Conservation (phyloP, 139 green algal species). For the Zygnema cylindricum region DNA sequence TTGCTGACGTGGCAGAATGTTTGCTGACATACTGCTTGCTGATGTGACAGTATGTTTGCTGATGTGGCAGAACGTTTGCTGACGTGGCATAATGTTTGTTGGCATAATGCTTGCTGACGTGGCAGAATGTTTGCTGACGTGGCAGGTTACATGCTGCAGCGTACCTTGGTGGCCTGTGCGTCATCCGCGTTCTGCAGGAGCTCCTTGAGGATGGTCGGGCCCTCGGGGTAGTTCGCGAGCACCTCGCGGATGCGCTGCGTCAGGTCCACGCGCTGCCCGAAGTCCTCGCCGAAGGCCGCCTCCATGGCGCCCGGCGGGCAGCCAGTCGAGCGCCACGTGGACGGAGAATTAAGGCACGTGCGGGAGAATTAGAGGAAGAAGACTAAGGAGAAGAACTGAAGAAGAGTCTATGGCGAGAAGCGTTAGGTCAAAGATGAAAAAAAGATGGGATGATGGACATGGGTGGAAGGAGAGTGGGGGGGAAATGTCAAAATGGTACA, state of each 20-base stretch:
- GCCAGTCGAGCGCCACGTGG: not conserved
- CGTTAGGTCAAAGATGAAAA: not conserved
- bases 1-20: no score
- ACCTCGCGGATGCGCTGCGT: slow-evolving; percentile 76
- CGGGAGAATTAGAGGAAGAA: not conserved
- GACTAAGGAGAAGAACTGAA: not conserved
- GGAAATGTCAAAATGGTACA: not conserved
- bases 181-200: slow-evolving; percentile 72
- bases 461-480: not conserved
- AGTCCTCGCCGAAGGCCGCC: slow-evolving; percentile 44
- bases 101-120: no score
- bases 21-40: no score
- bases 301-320: not conserved
- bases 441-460: not conserved
- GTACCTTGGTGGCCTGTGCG: slow-evolving; percentile 43
- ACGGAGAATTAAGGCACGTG: not conserved
- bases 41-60: no score
- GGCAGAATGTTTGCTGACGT: no score
- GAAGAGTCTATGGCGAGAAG: not conserved
- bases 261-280: slow-evolving; percentile 70
- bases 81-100: no score
- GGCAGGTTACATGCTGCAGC: not conserved
- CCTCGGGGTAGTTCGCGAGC: slow-evolving; percentile 80
- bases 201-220: slow-evolving; percentile 82
- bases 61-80: no score